phyloP scores from a whole-genome alignment of 805 yeast genomes.

The Zygotorulaspora sp. region DNA sequence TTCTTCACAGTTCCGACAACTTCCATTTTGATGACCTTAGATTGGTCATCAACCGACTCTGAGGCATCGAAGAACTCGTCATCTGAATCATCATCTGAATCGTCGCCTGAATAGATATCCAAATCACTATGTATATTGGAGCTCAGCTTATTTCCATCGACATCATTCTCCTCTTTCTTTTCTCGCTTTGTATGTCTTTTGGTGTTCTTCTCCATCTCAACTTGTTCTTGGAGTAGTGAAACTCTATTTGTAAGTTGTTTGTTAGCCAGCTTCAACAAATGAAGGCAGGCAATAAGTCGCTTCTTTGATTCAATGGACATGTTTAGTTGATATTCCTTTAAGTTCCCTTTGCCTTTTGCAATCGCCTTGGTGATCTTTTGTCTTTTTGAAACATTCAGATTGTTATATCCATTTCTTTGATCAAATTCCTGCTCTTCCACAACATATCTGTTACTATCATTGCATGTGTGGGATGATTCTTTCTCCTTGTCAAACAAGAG shows the following conservation, averaged over 20 bases:
- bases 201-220: constrained; percentile 44
- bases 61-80: constrained; percentile 36
- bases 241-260: constrained; percentile 68
- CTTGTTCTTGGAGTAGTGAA: constrained; percentile 52
- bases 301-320: constrained; percentile 69
- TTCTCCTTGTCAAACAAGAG: constrained; percentile 48
- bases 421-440: constrained; percentile 19
- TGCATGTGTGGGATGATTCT: constrained; percentile 53
- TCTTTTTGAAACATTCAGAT: constrained; percentile 29
- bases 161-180: constrained; percentile 13
- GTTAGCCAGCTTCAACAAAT: constrained; percentile 75
- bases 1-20: constrained; percentile 85
- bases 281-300: constrained; percentile 71
- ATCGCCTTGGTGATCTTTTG: constrained; percentile 37
- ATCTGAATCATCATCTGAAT: constrained; percentile 24
- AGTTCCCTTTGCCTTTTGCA: constrained; percentile 35
- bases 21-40: constrained; percentile 61
- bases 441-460: constrained; percentile 44
- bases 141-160: constrained; percentile 1
- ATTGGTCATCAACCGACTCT: constrained; percentile 25
- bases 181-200: constrained; percentile 16
- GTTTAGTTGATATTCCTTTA: constrained; percentile 35
- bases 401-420: constrained; percentile 6
- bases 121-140: constrained; percentile 7
- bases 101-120: no score